Evolutionary conservation across 1,139 yeast species (phyloP).

Genomic region (Sugiyamaella sp.): DNA sequence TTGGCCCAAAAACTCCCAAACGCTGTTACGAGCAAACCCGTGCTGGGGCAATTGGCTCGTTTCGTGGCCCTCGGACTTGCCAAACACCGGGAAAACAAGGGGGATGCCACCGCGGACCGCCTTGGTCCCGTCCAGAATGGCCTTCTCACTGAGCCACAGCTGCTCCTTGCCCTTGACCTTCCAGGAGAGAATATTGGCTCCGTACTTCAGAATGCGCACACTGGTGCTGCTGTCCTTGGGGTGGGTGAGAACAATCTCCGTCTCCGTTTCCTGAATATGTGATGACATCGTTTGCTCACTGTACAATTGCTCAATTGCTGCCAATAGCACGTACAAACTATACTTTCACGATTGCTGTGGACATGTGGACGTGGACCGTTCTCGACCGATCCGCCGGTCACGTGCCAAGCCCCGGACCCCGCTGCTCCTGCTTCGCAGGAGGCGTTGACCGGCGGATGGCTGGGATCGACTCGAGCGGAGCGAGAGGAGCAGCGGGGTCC

Average conservation of each 20-base stretch:
- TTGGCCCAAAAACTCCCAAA: slow-evolving; percentile 94
- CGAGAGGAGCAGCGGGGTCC: too few species aligned
- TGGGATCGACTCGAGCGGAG: too few species aligned
- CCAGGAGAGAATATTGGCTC: slow-evolving; percentile 92
- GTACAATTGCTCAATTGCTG: background rate
- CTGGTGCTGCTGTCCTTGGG: slow-evolving; percentile 56
- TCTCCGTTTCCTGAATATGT: slow-evolving; percentile 52
- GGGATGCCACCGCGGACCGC: slow-evolving; percentile 99
- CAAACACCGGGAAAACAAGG: slow-evolving; percentile 90
- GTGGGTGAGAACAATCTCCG: slow-evolving; percentile 61
- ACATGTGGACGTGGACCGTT: too few species aligned
- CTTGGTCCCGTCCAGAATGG: slow-evolving; percentile 84
- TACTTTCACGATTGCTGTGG: too few species aligned
- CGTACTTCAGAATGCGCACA: slow-evolving; percentile 74
- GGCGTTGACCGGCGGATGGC: too few species aligned
- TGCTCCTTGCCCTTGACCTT: slow-evolving; percentile 69
- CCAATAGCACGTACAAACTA: too few species aligned
- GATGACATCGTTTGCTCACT: slow-evolving; percentile 1
- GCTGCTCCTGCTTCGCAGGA: background rate
- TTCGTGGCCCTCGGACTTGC: slow-evolving; percentile 54
- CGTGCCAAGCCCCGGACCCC: background rate
- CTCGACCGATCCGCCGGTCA: too few species aligned
- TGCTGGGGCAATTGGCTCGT: slow-evolving; percentile 79
- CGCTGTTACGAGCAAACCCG: slow-evolving; percentile 88
- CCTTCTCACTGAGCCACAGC: slow-evolving; percentile 63